Percentiles rank a stretch among this genome's conserved stretches.
These are phyloP conservation scores for Choanephora cucurbitarum DNA, from an alignment of 371 early-diverging fungal species.

Conservation along the genomic window DNA sequence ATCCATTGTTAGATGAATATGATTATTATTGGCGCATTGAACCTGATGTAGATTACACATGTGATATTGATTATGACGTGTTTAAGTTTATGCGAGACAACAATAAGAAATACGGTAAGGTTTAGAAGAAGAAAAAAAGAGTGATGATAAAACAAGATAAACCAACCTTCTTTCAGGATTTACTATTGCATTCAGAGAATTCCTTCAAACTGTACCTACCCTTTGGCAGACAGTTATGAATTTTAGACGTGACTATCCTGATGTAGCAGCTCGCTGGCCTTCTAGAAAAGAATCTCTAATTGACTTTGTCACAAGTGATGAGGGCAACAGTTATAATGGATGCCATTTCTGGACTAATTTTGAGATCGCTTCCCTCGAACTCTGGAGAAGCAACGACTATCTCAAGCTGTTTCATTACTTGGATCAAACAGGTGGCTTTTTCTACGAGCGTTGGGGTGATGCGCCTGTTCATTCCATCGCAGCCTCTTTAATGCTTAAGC, in stretches of 20 bases:
- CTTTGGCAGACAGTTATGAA: conserved; percentile 67
- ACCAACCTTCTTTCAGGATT: conserved; percentile 56
- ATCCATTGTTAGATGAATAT: conserved; percentile 75
- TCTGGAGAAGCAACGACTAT: conserved; percentile 81
- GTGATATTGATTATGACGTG: conserved; percentile 68
- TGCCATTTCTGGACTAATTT: conserved; percentile 81
- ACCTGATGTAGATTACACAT: conserved; percentile 87
- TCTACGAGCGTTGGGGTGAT: conserved; percentile 96
- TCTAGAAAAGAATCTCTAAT: conserved; percentile 40
- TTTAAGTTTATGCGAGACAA: conserved; percentile 25
- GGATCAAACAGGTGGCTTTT: conserved; percentile 90
- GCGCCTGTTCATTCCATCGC: conserved; percentile 96
- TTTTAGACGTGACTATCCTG: conserved; percentile 50
- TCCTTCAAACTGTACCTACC: conserved; percentile 70
- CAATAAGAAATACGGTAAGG: conserved; percentile 25
- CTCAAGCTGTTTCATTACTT: conserved; percentile 77
- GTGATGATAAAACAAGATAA: background rate
- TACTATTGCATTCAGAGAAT: conserved; percentile 75
- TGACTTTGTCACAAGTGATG: conserved; percentile 43
- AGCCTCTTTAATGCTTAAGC: conserved; percentile 77
- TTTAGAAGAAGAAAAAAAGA: conserved; percentile 33
- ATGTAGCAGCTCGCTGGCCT: conserved; percentile 34
- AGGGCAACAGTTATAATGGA: conserved; percentile 53
- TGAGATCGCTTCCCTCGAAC: conserved; percentile 78
- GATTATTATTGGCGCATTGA: conserved; percentile 98